A percentile compares a stretch with the other conserved stretches of the same genome.
These are phyloP conservation scores for Linum lewisii DNA, from an alignment of 345 rosid species.

Conservation along the genomic window DNA sequence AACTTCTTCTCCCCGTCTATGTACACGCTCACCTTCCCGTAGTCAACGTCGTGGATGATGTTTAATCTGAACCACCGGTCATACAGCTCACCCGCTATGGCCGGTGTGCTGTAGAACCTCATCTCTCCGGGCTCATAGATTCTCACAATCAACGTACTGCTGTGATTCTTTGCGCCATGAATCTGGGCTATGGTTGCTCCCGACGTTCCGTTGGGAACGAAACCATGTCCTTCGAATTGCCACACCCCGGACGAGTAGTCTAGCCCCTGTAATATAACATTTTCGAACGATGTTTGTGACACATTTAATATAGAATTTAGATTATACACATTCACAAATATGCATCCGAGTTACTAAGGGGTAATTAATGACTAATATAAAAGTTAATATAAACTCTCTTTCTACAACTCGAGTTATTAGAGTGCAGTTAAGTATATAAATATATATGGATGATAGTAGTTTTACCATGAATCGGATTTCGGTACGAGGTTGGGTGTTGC, in stretches of 20 bases:
- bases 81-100: slow-evolving; percentile 13
- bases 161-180: slow-evolving; percentile 21
- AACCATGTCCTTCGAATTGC: slow-evolving; percentile 36
- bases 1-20: slow-evolving; percentile 15
- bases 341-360: too few relatives aligned
- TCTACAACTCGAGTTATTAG: not conserved
- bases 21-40: slow-evolving; percentile 19
- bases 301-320: too few relatives aligned
- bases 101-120: slow-evolving; percentile 22
- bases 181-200: slow-evolving; percentile 27
- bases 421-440: too few relatives aligned
- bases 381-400: too few relatives aligned
- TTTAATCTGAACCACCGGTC: slow-evolving; percentile 36
- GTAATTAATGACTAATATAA: too few relatives aligned
- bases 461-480: slow-evolving; percentile 29
- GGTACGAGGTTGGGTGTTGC: slow-evolving; percentile 31
- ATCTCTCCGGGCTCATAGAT: slow-evolving; percentile 21
- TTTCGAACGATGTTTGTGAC: too few relatives aligned
- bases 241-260: slow-evolving; percentile 33
- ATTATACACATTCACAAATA: too few relatives aligned
- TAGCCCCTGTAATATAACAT: slow-evolving; percentile 15
- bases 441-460: not conserved
- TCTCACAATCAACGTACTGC: slow-evolving; percentile 26
- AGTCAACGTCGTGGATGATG: slow-evolving; percentile 29
- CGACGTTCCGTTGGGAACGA: slow-evolving; percentile 36